A percentile compares a stretch with the other conserved stretches of the same genome.
phyloP scores from a whole-genome alignment of 805 yeast genomes.

The Wickerhamomyces queroliae region DNA sequence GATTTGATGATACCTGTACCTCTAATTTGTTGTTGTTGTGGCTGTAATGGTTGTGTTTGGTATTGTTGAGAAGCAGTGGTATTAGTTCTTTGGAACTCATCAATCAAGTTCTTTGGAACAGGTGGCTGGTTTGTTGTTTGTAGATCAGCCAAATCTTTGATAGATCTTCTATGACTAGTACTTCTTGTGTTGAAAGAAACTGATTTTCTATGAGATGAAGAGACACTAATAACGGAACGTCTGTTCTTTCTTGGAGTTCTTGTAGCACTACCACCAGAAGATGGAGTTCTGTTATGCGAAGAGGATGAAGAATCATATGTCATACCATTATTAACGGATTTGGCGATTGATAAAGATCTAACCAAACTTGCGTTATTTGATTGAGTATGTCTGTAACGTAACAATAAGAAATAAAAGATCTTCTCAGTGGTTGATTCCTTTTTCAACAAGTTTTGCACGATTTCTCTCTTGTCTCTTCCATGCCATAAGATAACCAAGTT shows the following conservation, averaged over 20 bases:
- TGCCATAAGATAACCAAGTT: constrained; percentile 79
- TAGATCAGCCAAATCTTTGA: constrained; percentile 18
- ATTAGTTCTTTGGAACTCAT: constrained; percentile 5
- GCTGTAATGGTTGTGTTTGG: constrained; percentile 19
- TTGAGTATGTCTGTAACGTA: constrained; percentile 74
- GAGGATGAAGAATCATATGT: constrained; percentile 6
- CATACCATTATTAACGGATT: constrained; percentile 18
- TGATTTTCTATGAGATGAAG: constrained; percentile 44
- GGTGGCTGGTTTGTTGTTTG: constrained; percentile 11
- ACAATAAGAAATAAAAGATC: constrained; percentile 68
- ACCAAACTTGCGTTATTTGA: constrained; percentile 19
- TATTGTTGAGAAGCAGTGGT: constrained; percentile 17
- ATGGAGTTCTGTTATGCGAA: constrained; percentile 6
- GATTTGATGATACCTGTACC: constrained; percentile 2
- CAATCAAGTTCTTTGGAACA: constrained; percentile 8
- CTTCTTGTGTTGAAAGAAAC: constrained; percentile 37
- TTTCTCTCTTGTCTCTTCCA: constrained; percentile 56
- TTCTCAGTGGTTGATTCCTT: constrained; percentile 66
- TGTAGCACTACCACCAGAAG: not conserved
- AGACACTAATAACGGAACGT: constrained; percentile 35
- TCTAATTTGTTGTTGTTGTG: constrained; percentile 21
- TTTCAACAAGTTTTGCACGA: constrained; percentile 48
- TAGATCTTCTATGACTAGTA: constrained; percentile 16
- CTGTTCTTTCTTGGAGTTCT: constrained; percentile 32
- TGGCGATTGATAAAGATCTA: constrained; percentile 25